phyloP scores from a whole-genome alignment of 1,284 basidiomycete genomes.

The Porogramme epimiltina region DNA sequence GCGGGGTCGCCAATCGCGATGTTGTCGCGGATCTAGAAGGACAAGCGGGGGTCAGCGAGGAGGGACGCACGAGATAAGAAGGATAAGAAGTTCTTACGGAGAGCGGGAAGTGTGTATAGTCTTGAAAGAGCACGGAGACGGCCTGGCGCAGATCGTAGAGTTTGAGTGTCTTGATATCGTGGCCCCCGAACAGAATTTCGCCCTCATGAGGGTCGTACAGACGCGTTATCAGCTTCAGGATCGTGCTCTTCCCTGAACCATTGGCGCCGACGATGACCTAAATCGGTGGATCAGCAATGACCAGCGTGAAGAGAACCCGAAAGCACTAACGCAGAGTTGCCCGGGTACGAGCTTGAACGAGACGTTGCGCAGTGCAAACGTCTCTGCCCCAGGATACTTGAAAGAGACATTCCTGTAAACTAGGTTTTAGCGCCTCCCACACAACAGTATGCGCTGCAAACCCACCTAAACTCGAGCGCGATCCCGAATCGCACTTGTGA shows the following conservation, averaged over 20 bases:
- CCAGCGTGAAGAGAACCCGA: constrained; percentile 5
- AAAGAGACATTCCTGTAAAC: constrained; percentile 68
- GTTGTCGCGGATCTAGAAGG: constrained; percentile 67
- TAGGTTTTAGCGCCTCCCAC: too few species aligned
- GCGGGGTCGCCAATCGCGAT: constrained; percentile 70
- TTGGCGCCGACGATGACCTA: constrained; percentile 78
- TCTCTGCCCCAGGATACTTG: constrained; percentile 61
- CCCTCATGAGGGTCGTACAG: constrained; percentile 72
- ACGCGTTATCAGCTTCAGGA: constrained; percentile 62
- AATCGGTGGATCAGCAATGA: not conserved
- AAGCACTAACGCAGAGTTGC: constrained; percentile 75
- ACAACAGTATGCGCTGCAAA: not conserved
- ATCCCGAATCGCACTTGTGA: constrained; percentile 53
- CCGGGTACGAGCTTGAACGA: constrained; percentile 73
- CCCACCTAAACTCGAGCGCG: constrained; percentile 63
- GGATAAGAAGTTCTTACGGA: constrained; percentile 47
- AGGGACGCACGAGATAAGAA: not conserved
- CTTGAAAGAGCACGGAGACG: constrained; percentile 74
- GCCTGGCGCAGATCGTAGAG: constrained; percentile 63
- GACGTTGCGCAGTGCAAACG: constrained; percentile 59
- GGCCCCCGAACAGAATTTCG: constrained; percentile 64
- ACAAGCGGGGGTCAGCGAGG: not conserved
- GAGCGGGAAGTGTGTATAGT: constrained; percentile 75
- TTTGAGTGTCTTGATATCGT: constrained; percentile 60
- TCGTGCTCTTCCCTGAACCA: constrained; percentile 78